Base-by-base conservation (phyloP, 495 filamentous ascomycete genomes). In the Aspergillus kassunensis region DNA sequence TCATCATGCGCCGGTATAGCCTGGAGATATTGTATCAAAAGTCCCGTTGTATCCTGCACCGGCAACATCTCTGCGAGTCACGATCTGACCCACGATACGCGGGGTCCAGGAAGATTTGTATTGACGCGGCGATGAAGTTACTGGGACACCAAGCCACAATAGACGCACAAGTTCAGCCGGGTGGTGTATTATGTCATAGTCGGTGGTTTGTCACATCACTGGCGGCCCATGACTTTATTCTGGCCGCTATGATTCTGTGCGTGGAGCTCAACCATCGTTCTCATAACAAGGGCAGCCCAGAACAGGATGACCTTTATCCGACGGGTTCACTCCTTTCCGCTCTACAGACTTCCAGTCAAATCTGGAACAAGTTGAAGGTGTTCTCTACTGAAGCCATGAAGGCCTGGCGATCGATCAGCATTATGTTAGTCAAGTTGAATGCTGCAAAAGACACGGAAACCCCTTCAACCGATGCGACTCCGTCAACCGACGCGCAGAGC, bases 191-290 rank as follows among this genome's bases (percentile, higher is more conserved):
- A 1, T 13, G 7, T 13, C 33, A 39, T 9, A 31, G 42, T 34
- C 21, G 31, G 2, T 53, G 43, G 43, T 53, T 40, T 13, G 7
- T 46, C 7, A 19, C 51, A 3, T 53, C 51, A 1, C 36, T 53
- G 0, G 33, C 51, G 4, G 6, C 24, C 12, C 51, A 53, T 31
- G 43, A 53, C 10, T 46, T 53, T 18, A 30, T 46, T 9, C 44
- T 53, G 10, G 43, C 42, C 3, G 50, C 50, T 13, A 53, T 44
- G 50, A 37, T 53, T 9, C 30, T 53, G 31, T 53, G 50, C 25
- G 4, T 53, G 21, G 50, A 53, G 20, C 31, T 53, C 2, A 41
- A 29, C 21, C 19, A 44, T 8, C 31, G 15, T n/a, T 37, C 33
- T 6, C 40, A 34, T 13, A 23, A 31, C 6, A 25, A 23, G 0